These are phyloP conservation scores for Eragrostis curvula DNA, from an alignment of 176 grass and related monocot genomes.

Conservation along the genomic window DNA sequence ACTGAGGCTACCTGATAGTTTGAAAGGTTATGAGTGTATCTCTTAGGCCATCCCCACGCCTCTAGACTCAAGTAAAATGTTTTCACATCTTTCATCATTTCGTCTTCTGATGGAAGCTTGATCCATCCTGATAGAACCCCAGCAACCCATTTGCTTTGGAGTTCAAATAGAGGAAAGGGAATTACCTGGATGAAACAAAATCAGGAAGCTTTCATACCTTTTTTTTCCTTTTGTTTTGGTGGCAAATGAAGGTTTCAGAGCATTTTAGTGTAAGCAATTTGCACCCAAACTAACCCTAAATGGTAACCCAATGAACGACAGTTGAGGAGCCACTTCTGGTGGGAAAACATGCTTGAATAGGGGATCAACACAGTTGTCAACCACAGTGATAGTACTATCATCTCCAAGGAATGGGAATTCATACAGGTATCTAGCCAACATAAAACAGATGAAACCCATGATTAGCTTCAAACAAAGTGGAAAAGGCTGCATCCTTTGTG, in stretches of 20 bases:
- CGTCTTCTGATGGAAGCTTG: slow-evolving; percentile 58
- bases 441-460: slow-evolving; percentile 5
- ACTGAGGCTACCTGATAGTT: slow-evolving; percentile 56
- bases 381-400: slow-evolving; percentile 61
- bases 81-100: slow-evolving; percentile 83
- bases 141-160: slow-evolving; percentile 95
- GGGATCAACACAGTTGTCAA: slow-evolving; percentile 72
- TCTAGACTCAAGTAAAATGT: slow-evolving; percentile 43
- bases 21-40: slow-evolving; percentile 83
- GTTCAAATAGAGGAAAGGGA: slow-evolving; percentile 82
- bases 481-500: neutral
- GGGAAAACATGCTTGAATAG: slow-evolving; percentile 84
- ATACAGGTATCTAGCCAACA: slow-evolving; percentile 64
- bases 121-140: slow-evolving; percentile 67
- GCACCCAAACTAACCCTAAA: slow-evolving; percentile 47
- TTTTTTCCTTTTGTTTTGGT: neutral
- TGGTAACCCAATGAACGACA: slow-evolving; percentile 73
- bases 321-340: slow-evolving; percentile 46
- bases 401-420: slow-evolving; percentile 68
- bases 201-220: neutral
- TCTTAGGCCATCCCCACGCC: slow-evolving; percentile 72
- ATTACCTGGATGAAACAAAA: slow-evolving; percentile 51
- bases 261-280: slow-evolving; percentile 6
- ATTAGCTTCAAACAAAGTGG: slow-evolving; percentile 30
- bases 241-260: slow-evolving; percentile 1